A percentile compares a stretch with the other conserved stretches of the same genome.
Conservation (phyloP, 1,284 basidiomycete genomes). For the Phaffia rhodozyma region DNA sequence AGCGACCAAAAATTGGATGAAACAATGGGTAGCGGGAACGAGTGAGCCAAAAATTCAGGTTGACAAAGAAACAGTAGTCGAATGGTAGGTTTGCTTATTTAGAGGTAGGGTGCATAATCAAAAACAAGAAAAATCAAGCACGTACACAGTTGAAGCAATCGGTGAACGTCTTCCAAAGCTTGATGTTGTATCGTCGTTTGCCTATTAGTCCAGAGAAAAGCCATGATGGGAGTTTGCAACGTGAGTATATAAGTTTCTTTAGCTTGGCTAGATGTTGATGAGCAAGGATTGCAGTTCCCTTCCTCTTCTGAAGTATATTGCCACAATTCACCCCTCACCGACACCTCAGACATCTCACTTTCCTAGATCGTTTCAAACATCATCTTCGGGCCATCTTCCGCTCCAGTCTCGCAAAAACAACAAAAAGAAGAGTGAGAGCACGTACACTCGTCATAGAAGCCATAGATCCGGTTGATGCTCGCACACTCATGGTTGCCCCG, state of each 20-base stretch:
- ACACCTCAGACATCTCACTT: no score
- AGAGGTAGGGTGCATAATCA: no score
- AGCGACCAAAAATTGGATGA: neutral
- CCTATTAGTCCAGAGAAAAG: conserved; percentile 39
- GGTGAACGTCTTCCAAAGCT: conserved; percentile 95
- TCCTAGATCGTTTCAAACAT: no score
- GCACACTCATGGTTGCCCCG: conserved; percentile 53
- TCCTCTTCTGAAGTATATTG: no score
- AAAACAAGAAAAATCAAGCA: neutral
- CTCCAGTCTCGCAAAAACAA: conserved; percentile 56
- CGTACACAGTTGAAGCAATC: conserved; percentile 80
- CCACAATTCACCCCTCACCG: no score
- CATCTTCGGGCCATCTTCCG: conserved; percentile 54
- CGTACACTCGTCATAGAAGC: conserved; percentile 49
- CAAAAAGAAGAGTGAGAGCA: conserved; percentile 44
- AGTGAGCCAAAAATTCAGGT: no score
- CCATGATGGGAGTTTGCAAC: no score
- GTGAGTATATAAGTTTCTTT: neutral
- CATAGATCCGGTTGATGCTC: conserved; percentile 48
- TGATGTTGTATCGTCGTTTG: conserved; percentile 96
- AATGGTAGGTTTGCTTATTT: no score
- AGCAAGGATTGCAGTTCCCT: no score
- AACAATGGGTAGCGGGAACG: neutral
- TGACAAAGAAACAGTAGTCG: neutral
- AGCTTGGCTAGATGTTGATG: neutral